Base-by-base conservation (phyloP, 108 stramenopile genomes). In the Tribonema minus region DNA sequence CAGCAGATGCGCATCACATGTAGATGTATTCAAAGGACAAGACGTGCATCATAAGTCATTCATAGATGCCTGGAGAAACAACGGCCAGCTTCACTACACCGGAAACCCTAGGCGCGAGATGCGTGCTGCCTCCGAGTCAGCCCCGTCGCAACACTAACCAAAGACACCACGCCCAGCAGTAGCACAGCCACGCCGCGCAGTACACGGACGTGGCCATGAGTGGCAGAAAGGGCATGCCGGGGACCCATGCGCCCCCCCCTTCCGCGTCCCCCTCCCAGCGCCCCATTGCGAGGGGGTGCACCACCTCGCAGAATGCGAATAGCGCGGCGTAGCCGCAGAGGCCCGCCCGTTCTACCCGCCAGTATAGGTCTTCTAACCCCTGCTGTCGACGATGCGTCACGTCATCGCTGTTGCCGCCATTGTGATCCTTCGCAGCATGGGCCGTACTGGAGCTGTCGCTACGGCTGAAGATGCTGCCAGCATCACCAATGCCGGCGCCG, bases 171-270 rank as follows among this genome's bases (percentile, higher is more conserved):
- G 37, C 37, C 72, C 72, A 73, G 32, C 72, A 73, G 12, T 36
- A 61, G 61, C 37, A 27, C 37, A 73, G 39, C 3, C 72, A 61
- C 9, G 60, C 58, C 7, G 82, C 82, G 7, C 82, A 71, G 54
- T 28, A 70, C 34, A 73, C 67, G 35, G 81, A 82, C 35, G 37
- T 30, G 26, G 33, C 27, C 81, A 83, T 72, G 2, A 82, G 82
- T 20, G 82, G 82, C 25, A 83, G 81, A 58, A 83, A 83, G 1
- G 81, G 75, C 26, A 83, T 54, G 46, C 20, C 46, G 20, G 15
- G 9, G 9, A 54, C 20, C 46, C 46, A 54, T 20, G 20, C 30
- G 6, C 4, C 9, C 2, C 9, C 59, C 34, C 29, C 36, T 3
- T 70, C 69, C 3, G 9, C 54, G n/a, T 26, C 35, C 2, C 12